phyloP scores from a whole-genome alignment of 495 filamentous ascomycete genomes.

The Schizothecium vesticola region DNA sequence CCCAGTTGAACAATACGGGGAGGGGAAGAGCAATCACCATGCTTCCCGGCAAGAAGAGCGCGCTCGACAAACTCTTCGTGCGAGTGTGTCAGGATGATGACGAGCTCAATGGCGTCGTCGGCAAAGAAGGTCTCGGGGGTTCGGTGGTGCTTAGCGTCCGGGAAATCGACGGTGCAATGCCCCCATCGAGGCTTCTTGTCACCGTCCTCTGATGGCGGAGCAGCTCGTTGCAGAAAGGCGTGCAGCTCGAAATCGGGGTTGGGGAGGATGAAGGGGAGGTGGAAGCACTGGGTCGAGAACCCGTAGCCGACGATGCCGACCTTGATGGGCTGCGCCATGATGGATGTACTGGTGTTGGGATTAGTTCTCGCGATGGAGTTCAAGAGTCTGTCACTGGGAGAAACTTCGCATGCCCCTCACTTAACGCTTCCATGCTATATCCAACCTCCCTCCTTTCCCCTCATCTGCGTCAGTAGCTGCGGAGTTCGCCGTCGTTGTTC shows the following conservation, averaged over 20 bases:
- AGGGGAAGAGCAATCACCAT: conserved; percentile 28
- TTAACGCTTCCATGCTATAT: background rate
- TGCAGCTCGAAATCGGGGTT: conserved; percentile 57
- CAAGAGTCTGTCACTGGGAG: background rate
- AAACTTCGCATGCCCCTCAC: background rate
- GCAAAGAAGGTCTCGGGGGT: conserved; percentile 54
- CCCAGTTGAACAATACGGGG: background rate
- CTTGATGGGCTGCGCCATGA: conserved; percentile 23
- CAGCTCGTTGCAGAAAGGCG: conserved; percentile 35
- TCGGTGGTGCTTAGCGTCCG: conserved; percentile 32
- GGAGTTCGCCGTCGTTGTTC: background rate
- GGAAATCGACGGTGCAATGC: conserved; percentile 35
- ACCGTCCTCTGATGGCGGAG: conserved; percentile 14
- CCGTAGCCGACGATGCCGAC: conserved; percentile 39
- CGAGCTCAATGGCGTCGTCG: conserved; percentile 55
- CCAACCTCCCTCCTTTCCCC: background rate
- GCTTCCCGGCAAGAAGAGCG: conserved; percentile 60
- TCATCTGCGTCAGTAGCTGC: background rate
- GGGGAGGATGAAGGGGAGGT: conserved; percentile 63
- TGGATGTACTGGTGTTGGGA: background rate
- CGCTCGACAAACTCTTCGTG: conserved; percentile 59
- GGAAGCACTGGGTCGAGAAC: conserved; percentile 67
- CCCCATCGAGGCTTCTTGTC: conserved; percentile 11
- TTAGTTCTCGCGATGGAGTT: background rate
- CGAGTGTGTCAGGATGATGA: conserved; percentile 58